Evolutionary conservation across 177 flowering plant species (phyloP).

Genomic region (Vitis hybrid): DNA sequence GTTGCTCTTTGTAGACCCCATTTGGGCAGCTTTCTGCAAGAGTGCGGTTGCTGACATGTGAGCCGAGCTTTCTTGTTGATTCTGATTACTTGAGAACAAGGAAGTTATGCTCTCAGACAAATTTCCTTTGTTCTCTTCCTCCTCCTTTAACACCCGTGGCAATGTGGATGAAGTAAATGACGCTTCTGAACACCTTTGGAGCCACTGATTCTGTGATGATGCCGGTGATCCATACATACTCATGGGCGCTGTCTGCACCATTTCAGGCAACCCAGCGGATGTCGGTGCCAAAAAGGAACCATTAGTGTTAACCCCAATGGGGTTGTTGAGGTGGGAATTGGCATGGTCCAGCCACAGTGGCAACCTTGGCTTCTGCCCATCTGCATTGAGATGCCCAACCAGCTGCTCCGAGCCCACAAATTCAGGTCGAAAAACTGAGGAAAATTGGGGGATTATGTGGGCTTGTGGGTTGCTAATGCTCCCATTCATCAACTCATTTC

Average conservation of each 20-base stretch:
- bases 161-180: slow-evolving; percentile 2
- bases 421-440: slow-evolving; percentile 10
- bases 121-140: slow-evolving; percentile 17
- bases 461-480: background rate
- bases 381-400: background rate
- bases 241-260: background rate
- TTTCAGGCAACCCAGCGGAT: slow-evolving; percentile 3
- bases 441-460: slow-evolving; percentile 11
- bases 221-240: slow-evolving; percentile 14
- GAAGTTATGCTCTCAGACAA: slow-evolving; percentile 8
- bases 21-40: slow-evolving; percentile 40
- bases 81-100: slow-evolving; percentile 6
- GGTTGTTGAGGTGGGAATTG: slow-evolving; percentile 12
- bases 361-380: slow-evolving; percentile 17
- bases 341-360: slow-evolving; percentile 27
- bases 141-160: slow-evolving; percentile 16
- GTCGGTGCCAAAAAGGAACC: background rate
- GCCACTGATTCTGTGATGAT: slow-evolving; percentile 9
- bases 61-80: slow-evolving; percentile 8
- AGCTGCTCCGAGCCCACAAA: slow-evolving; percentile 5
- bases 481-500: slow-evolving; percentile 2
- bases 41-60: slow-evolving; percentile 44
- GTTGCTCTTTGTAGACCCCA: slow-evolving; percentile 39
- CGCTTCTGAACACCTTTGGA: slow-evolving; percentile 11
- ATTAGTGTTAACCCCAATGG: slow-evolving; percentile 12